Percentiles rank a stretch among this genome's conserved stretches.
These are phyloP conservation scores for Tulasnella sp. DNA, from an alignment of 768 basidiomycete species.

Conservation along the genomic window DNA sequence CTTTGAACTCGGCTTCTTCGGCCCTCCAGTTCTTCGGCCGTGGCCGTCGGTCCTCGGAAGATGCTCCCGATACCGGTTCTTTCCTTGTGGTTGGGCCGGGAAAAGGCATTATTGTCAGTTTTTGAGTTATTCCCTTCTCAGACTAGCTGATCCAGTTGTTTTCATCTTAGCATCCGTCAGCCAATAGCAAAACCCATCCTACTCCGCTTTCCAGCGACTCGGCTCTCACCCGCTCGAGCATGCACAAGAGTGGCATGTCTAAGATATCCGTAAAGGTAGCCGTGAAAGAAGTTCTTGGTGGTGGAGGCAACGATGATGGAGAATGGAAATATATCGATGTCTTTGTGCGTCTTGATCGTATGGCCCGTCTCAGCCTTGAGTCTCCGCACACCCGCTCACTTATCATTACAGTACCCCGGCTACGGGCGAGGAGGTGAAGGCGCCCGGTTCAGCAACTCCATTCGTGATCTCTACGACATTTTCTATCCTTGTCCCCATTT, in stretches of 20 bases:
- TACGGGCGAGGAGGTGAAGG: constrained; percentile 26
- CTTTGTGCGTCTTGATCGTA: constrained; percentile 14
- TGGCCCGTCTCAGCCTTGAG: neutral
- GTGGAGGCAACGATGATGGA: constrained; percentile 22
- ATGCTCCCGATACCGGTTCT: neutral
- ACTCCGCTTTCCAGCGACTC: neutral
- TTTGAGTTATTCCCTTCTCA: neutral
- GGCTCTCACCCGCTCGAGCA: neutral
- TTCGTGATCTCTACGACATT: constrained; percentile 13
- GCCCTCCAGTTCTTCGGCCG: constrained; percentile 16
- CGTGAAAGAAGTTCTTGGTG: constrained; percentile 18
- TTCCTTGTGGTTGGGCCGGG: constrained; percentile 17
- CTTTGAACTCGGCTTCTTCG: neutral
- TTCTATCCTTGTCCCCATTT: neutral
- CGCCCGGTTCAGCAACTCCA: neutral
- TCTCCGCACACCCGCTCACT: neutral
- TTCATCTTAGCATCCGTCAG: neutral
- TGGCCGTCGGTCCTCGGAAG: neutral
- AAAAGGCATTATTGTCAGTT: constrained; percentile 7
- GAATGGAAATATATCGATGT: constrained; percentile 24
- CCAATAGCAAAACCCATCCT: neutral
- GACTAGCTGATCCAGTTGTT: neutral
- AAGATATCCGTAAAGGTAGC: constrained; percentile 21
- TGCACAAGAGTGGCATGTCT: constrained; percentile 11
- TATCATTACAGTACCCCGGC: constrained; percentile 2